Base-by-base conservation (phyloP, 192 early-diverging fungal genomes). In the Umbelopsis sp. region DNA sequence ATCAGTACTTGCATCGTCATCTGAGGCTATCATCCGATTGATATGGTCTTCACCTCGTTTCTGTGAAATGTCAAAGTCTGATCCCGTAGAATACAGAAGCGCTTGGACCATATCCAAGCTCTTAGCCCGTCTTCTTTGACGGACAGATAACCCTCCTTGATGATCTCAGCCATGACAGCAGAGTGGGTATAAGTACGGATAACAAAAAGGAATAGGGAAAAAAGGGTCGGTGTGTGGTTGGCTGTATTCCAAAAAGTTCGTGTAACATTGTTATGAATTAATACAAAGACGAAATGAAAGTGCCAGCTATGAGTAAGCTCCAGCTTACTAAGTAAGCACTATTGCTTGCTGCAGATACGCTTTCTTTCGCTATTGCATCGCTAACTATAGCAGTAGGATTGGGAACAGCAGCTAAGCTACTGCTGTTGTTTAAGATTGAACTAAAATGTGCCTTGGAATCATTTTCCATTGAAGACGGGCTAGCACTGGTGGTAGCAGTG, bases 91-190 rank as follows among this genome's bases (percentile, higher is more conserved):
- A 97, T 82, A 64, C 92, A 87, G 87, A 92, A 97, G 71, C 96
- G 81, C 80, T 95, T 96, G 49, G 92, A 93, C 97, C 97, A 99
- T 74, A 99, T 89, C 82, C 95, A 99, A 52, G 91, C 87, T 66
- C 90, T 81, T 50, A 96, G 78, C 11, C 93, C 94, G 51, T 96
- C 94, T 66, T 99, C 97, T 83, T 96, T 97, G 64, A 97, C 88
- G n/a, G 87, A 87, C 46, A 88, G 84, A 72, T 94, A 93, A 22
- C 95, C 95, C 45, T 91, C 84, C 80, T 95, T 97, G 64, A 91
- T 71, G 25, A 91, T 80, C 47, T 79, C 74, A 67, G 73, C 70
- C 81, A 82, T 82, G 27, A 61, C 13, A 61, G 55, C 27, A 61
- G 55, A 61, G 55, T 35, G 55, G 55, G 55, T 61, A 61, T 61